These are phyloP conservation scores for Tetradesmus lagerheimii DNA, from an alignment of 139 green algal species.

Conservation along the genomic window DNA sequence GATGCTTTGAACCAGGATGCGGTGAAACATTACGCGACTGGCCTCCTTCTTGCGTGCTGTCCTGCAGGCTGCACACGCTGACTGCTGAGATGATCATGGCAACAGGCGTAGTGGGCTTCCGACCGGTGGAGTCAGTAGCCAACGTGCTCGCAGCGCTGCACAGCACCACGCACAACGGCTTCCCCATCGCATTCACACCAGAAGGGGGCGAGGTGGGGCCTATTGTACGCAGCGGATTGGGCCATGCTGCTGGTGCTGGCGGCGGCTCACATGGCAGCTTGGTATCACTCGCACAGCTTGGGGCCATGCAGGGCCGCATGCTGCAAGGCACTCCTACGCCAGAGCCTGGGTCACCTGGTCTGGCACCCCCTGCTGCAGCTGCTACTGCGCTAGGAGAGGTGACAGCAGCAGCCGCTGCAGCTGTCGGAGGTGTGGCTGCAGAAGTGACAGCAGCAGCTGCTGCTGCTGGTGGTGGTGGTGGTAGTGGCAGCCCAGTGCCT, in stretches of 20 bases:
- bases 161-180: constrained; percentile 88
- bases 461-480: not conserved
- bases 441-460: not conserved
- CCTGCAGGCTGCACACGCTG: constrained; percentile 64
- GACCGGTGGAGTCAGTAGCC: constrained; percentile 69
- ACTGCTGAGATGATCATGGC: constrained; percentile 79
- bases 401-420: not conserved
- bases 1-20: no score
- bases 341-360: not conserved
- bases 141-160: constrained; percentile 76
- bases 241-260: not conserved
- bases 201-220: not conserved
- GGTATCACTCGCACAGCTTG: constrained; percentile 23
- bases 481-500: not conserved
- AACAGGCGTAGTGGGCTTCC: constrained; percentile 71
- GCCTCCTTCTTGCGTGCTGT: not conserved
- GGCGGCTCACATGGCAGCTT: constrained; percentile 24
- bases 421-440: not conserved
- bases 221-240: not conserved
- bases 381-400: not conserved
- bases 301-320: not conserved
- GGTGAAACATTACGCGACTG: no score
- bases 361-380: not conserved
- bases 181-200: constrained; percentile 73
- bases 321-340: not conserved